Percentiles rank a stretch among this genome's conserved stretches.
These are phyloP conservation scores for Hypoxylon perforatum DNA, from an alignment of 495 filamentous ascomycete genomes.

Conservation along the genomic window DNA sequence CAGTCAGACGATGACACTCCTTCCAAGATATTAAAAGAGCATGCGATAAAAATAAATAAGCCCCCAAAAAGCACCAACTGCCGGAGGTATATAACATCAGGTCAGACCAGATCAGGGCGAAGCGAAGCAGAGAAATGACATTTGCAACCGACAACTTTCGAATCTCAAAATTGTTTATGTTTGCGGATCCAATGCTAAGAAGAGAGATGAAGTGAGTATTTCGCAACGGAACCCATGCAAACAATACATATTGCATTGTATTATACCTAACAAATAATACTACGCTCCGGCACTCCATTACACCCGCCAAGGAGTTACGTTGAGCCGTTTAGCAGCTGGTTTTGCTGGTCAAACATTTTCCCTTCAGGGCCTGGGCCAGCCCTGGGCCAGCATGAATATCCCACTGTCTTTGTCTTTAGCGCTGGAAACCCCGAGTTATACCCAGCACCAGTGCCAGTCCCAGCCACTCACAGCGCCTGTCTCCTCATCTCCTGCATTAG, in stretches of 20 bases:
- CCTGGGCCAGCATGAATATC: slow-evolving; percentile 33
- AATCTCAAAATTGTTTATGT: background rate
- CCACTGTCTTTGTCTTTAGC: slow-evolving; percentile 30
- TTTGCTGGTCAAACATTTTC: slow-evolving; percentile 20
- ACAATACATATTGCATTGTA: too few species aligned
- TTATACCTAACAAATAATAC: slow-evolving; percentile 18
- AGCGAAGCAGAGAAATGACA: background rate
- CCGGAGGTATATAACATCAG: slow-evolving; percentile 15
- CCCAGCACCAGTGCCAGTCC: background rate
- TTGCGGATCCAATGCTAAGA: background rate
- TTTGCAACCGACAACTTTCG: background rate
- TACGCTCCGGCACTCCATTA: background rate
- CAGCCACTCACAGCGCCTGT: slow-evolving; percentile 28
- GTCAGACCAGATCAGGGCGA: background rate
- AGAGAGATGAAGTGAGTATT: background rate
- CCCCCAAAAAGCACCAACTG: slow-evolving; percentile 23
- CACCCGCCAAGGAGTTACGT: slow-evolving; percentile 4
- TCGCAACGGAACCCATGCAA: background rate
- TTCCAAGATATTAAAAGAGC: slow-evolving; percentile 38
- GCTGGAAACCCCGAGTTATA: slow-evolving; percentile 23
- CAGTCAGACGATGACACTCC: slow-evolving; percentile 35
- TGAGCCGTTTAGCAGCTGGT: slow-evolving; percentile 25
- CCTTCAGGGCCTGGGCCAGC: slow-evolving; percentile 19
- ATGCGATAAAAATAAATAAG: slow-evolving; percentile 18
- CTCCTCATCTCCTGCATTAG: slow-evolving; percentile 21